Evolutionary conservation across 2,329 filamentous ascomycete species (phyloP).

Genomic region (Balansia obtecta): DNA sequence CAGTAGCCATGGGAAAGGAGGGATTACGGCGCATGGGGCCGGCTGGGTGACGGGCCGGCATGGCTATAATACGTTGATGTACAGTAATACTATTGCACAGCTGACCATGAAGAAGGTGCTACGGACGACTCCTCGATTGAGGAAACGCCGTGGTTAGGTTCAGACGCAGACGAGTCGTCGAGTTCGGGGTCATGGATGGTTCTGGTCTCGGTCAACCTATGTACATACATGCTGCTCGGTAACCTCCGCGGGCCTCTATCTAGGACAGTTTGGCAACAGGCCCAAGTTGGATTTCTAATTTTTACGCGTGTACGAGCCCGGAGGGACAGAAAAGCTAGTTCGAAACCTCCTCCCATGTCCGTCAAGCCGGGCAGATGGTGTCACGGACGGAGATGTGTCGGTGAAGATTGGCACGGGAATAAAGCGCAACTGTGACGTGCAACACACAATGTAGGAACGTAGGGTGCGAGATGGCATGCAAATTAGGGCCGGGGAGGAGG

Average conservation of each 20-base stretch:
- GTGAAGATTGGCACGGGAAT: slow-evolving; percentile 3
- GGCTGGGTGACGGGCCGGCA: too few species aligned
- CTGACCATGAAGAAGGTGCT: neutral
- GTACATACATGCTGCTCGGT: neutral
- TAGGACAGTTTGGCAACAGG: neutral
- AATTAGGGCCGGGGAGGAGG: neutral
- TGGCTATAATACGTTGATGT: too few species aligned
- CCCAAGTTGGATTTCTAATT: neutral
- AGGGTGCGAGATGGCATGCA: slow-evolving; percentile 4
- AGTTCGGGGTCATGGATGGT: too few species aligned
- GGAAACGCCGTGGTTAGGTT: neutral
- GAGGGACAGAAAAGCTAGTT: neutral
- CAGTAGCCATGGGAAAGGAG: too few species aligned
- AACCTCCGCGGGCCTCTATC: neutral
- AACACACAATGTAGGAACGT: neutral
- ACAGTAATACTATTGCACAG: neutral
- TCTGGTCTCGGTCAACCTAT: too few species aligned
- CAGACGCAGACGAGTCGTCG: neutral
- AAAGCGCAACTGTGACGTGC: neutral
- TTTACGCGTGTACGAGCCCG: neutral
- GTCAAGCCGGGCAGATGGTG: neutral
- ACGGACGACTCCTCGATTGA: neutral
- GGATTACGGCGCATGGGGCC: too few species aligned
- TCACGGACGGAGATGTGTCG: neutral
- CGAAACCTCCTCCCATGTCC: neutral